Conservation (phyloP, 176 grass and related monocot species). For the Triticum monococcum region DNA sequence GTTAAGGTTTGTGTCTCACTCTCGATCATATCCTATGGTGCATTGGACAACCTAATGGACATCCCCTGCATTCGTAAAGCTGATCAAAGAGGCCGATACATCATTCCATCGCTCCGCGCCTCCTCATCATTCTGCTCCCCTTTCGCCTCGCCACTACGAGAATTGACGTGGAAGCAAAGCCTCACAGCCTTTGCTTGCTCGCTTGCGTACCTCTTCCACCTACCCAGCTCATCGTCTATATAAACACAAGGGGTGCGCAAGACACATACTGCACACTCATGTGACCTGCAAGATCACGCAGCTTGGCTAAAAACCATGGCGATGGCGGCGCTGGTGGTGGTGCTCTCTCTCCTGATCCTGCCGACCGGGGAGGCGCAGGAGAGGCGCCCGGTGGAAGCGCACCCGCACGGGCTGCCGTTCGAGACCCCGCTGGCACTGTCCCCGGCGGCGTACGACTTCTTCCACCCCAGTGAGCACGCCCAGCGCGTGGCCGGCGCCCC, state of each 20-base stretch:
- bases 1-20: slow-evolving; percentile 30
- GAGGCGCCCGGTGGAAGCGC: slow-evolving; percentile 25
- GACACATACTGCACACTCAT: slow-evolving; percentile 10
- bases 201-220: slow-evolving; percentile 26
- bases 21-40: neutral
- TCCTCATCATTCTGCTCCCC: slow-evolving; percentile 67
- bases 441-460: slow-evolving; percentile 72
- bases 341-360: slow-evolving; percentile 43
- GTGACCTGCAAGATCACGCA: slow-evolving; percentile 16
- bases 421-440: slow-evolving; percentile 76
- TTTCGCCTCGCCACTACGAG: slow-evolving; percentile 43
- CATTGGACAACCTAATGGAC: slow-evolving; percentile 24
- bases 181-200: slow-evolving; percentile 16
- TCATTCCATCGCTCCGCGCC: slow-evolving; percentile 47
- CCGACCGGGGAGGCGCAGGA: slow-evolving; percentile 37
- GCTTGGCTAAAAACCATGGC: slow-evolving; percentile 21
- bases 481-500: neutral
- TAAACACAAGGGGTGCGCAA: slow-evolving; percentile 32
- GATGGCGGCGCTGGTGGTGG: slow-evolving; percentile 3
- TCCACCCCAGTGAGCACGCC: slow-evolving; percentile 54
- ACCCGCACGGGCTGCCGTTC: slow-evolving; percentile 76
- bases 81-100: slow-evolving; percentile 26
- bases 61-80: slow-evolving; percentile 38
- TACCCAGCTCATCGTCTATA: slow-evolving; percentile 27
- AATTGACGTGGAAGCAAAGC: slow-evolving; percentile 69